Evolutionary conservation across 1,139 yeast genomes (phyloP).

Genomic region (Taiozyma onychis): DNA sequence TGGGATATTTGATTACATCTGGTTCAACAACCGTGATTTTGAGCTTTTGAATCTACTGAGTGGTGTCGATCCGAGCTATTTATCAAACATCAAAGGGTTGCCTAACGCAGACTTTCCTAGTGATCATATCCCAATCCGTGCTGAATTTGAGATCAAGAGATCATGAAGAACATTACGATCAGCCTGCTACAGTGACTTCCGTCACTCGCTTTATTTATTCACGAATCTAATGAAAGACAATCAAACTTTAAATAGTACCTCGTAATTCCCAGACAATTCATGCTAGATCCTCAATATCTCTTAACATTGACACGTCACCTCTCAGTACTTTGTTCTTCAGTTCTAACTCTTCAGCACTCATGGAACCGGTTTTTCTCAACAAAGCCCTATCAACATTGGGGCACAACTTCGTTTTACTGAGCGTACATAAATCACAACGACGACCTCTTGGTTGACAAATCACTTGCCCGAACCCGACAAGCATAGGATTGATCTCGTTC

Average conservation of each 20-base stretch:
- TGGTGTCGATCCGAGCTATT: slow-evolving; percentile 68
- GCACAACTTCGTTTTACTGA: slow-evolving; percentile 49
- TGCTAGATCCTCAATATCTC: slow-evolving; percentile 24
- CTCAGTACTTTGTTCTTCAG: slow-evolving; percentile 34
- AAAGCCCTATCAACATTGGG: slow-evolving; percentile 43
- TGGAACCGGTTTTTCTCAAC: slow-evolving; percentile 30
- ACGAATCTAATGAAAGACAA: not conserved
- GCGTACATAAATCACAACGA: slow-evolving; percentile 69
- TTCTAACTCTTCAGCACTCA: slow-evolving; percentile 27
- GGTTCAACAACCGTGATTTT: slow-evolving; percentile 40
- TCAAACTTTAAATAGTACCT: not conserved
- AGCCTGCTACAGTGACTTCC: not conserved
- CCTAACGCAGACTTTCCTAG: slow-evolving; percentile 91
- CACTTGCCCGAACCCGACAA: slow-evolving; percentile 93
- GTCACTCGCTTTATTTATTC: not conserved
- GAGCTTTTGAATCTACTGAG: slow-evolving; percentile 51
- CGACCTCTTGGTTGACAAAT: slow-evolving; percentile 71
- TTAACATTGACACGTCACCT: slow-evolving; percentile 22
- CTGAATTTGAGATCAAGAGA: slow-evolving; percentile 59
- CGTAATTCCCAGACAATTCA: not conserved
- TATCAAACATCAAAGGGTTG: slow-evolving; percentile 67
- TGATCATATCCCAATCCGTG: slow-evolving; percentile 82
- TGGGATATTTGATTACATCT: slow-evolving; percentile 54
- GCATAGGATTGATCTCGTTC: slow-evolving; percentile 77
- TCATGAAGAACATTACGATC: slow-evolving; percentile 13